Evolutionary conservation across 2,329 filamentous ascomycete genomes (phyloP), one percentile per base, ranked within the genome.

Genomic region (Fonsecaea pedrosoi): DNA sequence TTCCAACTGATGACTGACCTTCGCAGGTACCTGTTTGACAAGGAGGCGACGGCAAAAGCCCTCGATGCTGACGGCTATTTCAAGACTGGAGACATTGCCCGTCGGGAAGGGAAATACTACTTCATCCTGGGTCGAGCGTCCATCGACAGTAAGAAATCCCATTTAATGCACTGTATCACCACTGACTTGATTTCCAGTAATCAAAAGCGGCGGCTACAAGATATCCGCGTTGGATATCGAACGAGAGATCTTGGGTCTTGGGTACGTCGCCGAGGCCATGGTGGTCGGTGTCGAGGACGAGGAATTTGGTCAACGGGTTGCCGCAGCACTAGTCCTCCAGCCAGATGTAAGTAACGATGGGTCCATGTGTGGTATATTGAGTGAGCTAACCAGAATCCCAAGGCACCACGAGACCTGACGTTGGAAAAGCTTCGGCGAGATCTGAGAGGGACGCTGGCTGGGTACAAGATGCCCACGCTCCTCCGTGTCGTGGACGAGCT

Each of bases 151-250:
- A 81, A 84, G 70, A 83, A 83, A 67, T 78, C 77, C 5, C 80
- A 40, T 56, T 10, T 15, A 6, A 10, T 32, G 2, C 48, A 42
- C 50, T 7, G 10, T 35, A 35, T 35, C 25, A 21, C 2, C n/a
- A 30, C 50, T 55, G 9, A 62, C 45, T 9, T 3, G 12, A 10
- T 30, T 54, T 18, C 4, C 38, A 68, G 65, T 69, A 13, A 42
- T 69, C 6, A 69, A 69, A 21, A 53, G 54, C 15, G 67, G 67
- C 7, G 67, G 82, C 0, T 83, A 83, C 70, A 84, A 84, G 73
- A 81, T 83, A 56, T 81, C 78, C 0, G 81, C 82, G 3, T 73
- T 83, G 1, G 82, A 84, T 38, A 80, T 84, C 55, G 82, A 84
- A 72, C 75, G 81, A 7, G 80, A 84, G 69, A 76, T 83, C 37